These are phyloP conservation scores for Uncinocarpus reesii DNA, from an alignment of 2,329 filamentous ascomycete genomes.

Conservation along the genomic window DNA sequence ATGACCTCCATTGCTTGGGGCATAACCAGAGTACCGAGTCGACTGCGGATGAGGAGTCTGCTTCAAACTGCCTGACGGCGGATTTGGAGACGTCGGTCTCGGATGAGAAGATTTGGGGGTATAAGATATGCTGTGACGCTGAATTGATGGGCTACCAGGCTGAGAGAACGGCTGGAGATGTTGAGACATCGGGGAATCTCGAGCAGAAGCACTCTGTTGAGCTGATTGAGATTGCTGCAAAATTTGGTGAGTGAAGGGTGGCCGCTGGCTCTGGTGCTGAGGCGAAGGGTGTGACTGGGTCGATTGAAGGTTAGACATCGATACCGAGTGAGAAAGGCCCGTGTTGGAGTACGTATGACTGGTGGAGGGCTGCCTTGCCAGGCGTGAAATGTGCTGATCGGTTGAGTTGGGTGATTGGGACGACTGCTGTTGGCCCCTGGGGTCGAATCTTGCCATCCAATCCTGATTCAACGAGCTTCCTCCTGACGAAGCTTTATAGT, in stretches of 20 bases:
- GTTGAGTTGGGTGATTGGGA: constrained; percentile 6
- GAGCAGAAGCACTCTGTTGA: constrained; percentile 3
- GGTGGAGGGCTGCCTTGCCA: constrained; percentile 7
- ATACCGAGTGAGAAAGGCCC: neutral
- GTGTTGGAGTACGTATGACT: constrained; percentile 6
- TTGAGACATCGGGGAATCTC: constrained; percentile 12
- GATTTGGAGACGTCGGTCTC: constrained; percentile 11
- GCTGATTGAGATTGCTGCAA: constrained; percentile 8
- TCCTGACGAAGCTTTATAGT: neutral
- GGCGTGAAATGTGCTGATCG: constrained; percentile 2
- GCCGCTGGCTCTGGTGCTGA: constrained; percentile 12
- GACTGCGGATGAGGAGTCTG: neutral
- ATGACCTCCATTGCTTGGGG: neutral
- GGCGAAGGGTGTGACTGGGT: constrained; percentile 4
- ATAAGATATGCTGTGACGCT: constrained; percentile 12
- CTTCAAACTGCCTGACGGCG: neutral
- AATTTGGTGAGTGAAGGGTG: constrained; percentile 11
- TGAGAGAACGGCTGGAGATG: constrained; percentile 13
- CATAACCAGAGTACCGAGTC: neutral
- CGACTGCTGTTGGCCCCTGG: constrained; percentile 24
- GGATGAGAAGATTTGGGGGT: constrained; percentile 9
- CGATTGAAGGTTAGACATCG: constrained; percentile 8
- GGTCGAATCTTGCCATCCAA: constrained; percentile 37
- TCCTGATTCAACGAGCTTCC: constrained; percentile 24
- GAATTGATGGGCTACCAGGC: constrained; percentile 8